Base-by-base conservation (phyloP, 139 green algal species). In the Trebouxia sp. region DNA sequence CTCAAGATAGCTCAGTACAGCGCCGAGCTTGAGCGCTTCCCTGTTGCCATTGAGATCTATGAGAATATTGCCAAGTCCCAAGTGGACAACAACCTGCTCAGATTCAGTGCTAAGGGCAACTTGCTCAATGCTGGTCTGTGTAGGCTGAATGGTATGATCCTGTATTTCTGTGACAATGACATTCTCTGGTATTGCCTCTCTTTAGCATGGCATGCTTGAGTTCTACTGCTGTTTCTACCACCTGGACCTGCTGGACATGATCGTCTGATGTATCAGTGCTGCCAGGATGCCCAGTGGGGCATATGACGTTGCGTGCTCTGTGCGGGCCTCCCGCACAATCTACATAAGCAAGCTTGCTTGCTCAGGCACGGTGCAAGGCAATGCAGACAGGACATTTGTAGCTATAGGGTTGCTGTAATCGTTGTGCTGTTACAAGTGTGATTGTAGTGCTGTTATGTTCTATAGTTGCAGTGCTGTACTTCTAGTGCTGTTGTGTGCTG, bases 41-140 rank as follows among this genome's bases (percentile, higher is more conserved):
- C 75, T 3, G 51, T 80, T 32, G 88, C 90, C 0, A 82, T 93
- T 7, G 85, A 92, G 66, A 90, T 95, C 7, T 98, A 92, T 65
- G 95, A 97, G 84, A 85, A 89, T 22, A 87, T 95, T 38, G 94
- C 91, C 2, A 78, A 82, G 10, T 70, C 83, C 0, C 87, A 87
- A 26, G 80, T 96, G 62, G 93, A 97, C 56, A 98, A 97, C 91
- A 98, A 99, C 89, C 91, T 99, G 72, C 91, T 99, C 32, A 95
- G 94, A 84, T 98, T 93, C 89, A 93, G 86, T 53, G 94, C 92
- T 9, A 97, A 97, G 79, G 92, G 92, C 48, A 94, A 99, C 89
- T 88, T 99, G 53, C 89, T 99, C 39, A 91, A 94, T 75, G 94
- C 96, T 0, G 96, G 94, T 62, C 90, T 99, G 79, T 99, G 96